Conservation (phyloP, 1,284 basidiomycete species). For the Ceratobasidium sp. region DNA sequence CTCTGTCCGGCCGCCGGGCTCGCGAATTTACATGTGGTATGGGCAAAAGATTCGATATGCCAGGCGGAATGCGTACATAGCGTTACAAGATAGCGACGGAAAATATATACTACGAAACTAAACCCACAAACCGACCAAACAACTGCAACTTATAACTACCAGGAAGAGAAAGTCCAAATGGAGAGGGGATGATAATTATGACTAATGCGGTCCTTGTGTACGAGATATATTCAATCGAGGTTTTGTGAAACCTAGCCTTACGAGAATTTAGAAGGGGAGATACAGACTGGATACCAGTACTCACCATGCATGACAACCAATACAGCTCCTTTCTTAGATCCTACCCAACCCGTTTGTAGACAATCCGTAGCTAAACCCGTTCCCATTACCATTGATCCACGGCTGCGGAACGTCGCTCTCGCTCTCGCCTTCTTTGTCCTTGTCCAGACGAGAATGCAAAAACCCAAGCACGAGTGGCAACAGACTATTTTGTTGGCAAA, state of each 20-base stretch:
- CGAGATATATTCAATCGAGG: neutral
- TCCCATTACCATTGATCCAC: neutral
- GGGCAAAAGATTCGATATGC: neutral
- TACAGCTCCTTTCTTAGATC: neutral
- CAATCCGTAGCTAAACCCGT: neutral
- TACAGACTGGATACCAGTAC: neutral
- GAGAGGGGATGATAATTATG: neutral
- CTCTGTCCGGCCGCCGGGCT: too few relatives aligned
- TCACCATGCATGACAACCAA: neutral
- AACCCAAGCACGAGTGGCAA: constrained; percentile 50
- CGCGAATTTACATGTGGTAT: too few relatives aligned
- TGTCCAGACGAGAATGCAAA: constrained; percentile 40
- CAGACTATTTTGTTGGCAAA: constrained; percentile 52
- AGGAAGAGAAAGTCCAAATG: neutral
- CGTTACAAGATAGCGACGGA: constrained; percentile 32
- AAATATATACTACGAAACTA: neutral
- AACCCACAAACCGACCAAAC: neutral
- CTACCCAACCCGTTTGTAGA: neutral
- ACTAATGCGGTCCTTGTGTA: constrained; percentile 24
- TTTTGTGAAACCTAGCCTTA: neutral
- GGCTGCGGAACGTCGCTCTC: neutral
- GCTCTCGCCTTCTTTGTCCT: constrained; percentile 14
- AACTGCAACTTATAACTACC: neutral
- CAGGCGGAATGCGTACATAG: constrained; percentile 23
- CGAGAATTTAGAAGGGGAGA: neutral